These are phyloP conservation scores for Epichloe gansuensis DNA, from an alignment of 2,329 filamentous ascomycete species.

Conservation along the genomic window DNA sequence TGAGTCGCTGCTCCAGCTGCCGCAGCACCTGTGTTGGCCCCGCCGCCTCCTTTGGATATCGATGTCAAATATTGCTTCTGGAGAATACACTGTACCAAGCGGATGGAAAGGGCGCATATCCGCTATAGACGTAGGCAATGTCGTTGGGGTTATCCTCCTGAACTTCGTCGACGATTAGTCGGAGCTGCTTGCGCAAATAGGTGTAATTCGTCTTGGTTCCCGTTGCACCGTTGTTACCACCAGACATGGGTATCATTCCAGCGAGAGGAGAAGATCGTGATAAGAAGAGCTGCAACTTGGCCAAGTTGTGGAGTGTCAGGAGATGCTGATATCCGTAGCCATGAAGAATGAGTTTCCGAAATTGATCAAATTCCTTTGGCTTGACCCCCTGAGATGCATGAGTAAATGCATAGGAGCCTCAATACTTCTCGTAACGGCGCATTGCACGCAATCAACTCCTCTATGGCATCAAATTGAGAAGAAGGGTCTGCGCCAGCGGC, in stretches of 20 bases:
- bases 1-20: slow-evolving; percentile 48
- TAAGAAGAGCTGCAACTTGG: slow-evolving; percentile 78
- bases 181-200: slow-evolving; percentile 72
- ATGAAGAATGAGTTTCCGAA: slow-evolving; percentile 77
- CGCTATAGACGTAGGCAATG: slow-evolving; percentile 94
- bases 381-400: slow-evolving; percentile 82
- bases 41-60: slow-evolving; percentile 51
- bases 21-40: slow-evolving; percentile 15
- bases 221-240: slow-evolving; percentile 38
- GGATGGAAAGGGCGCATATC: slow-evolving; percentile 89
- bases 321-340: slow-evolving; percentile 94
- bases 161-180: slow-evolving; percentile 89
- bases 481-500: slow-evolving; percentile 82
- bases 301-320: slow-evolving; percentile 74
- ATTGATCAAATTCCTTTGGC: slow-evolving; percentile 76
- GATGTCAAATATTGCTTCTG: slow-evolving; percentile 77
- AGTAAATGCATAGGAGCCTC: slow-evolving; percentile 80
- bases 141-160: slow-evolving; percentile 91
- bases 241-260: slow-evolving; percentile 62
- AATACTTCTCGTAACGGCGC: slow-evolving; percentile 71
- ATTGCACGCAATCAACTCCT: slow-evolving; percentile 86
- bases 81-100: slow-evolving; percentile 82
- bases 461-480: slow-evolving; percentile 80
- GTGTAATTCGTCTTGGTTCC: slow-evolving; percentile 82
- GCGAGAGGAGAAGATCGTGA: slow-evolving; percentile 65